Base-by-base conservation (phyloP, 257 asterid species). In the Pogostemon cablin region DNA sequence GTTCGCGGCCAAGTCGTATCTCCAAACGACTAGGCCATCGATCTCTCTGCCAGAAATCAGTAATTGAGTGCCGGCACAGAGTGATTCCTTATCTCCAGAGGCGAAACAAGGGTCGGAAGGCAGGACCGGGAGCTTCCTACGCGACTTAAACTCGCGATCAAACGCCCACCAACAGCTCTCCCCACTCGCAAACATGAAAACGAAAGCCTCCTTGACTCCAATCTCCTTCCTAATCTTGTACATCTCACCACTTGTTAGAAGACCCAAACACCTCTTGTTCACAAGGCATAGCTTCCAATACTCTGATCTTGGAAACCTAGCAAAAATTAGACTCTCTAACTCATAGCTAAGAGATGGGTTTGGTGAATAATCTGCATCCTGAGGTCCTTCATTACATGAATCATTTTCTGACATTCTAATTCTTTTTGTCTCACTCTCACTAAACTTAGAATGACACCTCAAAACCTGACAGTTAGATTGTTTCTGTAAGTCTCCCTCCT, bases 361-460 rank as follows among this genome's bases (percentile, higher is more conserved):
- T 40, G 20, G 67, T 12, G 81, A 74, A 80, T 88, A 90, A 90
- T 90, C 97, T 88, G 93, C 93, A 88, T 90, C 97, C 96, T 88
- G 96, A 82, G 93, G 84, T 86, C 49, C 76, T 69, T 70, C 77
- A 58, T 64, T 49, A 2, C 65, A 79, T 58, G 63, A 64, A 17
- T 62, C 43, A 11, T 52, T 57, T 20, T 54, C 77, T 25, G 68
- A 67, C 79, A 80, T 75, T 72, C 72, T 71, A 56, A 67, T 60
- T 75, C 60, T 77, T 77, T 74, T 84, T 0, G 58, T n/a, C 56
- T 61, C 43, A 48, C 54, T 69, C 62, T 42, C 38, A 58, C 62
- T 47, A 48, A 56, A 72, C 59, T 63, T 10, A 11, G 55, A 47
- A 72, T 64, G 60, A 55, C 37, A 61, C 44, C 53, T 15, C 75